These are phyloP conservation scores for Prunella vulgaris DNA, from an alignment of 257 asterid genomes.

Conservation along the genomic window DNA sequence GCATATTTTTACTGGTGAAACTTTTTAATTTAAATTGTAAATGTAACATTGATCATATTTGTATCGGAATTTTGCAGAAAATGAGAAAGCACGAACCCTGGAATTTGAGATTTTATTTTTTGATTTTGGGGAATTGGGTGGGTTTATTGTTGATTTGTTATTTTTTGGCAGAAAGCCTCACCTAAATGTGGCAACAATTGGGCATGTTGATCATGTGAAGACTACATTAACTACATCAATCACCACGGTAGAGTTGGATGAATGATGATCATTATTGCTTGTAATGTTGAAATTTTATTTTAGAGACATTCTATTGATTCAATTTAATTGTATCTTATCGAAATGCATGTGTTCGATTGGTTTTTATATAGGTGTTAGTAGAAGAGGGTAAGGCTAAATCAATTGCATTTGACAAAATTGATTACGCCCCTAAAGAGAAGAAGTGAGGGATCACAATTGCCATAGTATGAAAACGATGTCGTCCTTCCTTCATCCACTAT, in stretches of 20 bases:
- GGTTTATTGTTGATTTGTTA: slow-evolving; percentile 7
- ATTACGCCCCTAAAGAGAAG: too few species aligned
- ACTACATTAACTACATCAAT: slow-evolving; percentile 91
- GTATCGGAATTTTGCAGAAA: background rate
- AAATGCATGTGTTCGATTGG: too few species aligned
- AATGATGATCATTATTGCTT: background rate
- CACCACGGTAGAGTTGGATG: slow-evolving; percentile 50
- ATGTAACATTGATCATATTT: background rate
- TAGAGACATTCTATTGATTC: too few species aligned
- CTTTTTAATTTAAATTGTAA: background rate
- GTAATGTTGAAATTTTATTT: too few species aligned
- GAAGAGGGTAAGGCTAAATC: too few species aligned
- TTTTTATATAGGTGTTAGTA: too few species aligned
- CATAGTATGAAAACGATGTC: too few species aligned
- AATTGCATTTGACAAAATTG: too few species aligned
- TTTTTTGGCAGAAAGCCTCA: slow-evolving; percentile 32
- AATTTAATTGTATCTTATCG: too few species aligned
- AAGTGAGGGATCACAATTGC: too few species aligned
- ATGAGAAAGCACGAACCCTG: background rate
- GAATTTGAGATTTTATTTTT: background rate
- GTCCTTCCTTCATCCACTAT: too few species aligned
- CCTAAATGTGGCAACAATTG: slow-evolving; percentile 32
- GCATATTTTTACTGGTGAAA: background rate
- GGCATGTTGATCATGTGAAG: slow-evolving; percentile 52
- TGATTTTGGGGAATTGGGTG: background rate